Evolutionary conservation across 2,329 filamentous ascomycete genomes (phyloP).

Genomic region (Sarocladium brachiariae): DNA sequence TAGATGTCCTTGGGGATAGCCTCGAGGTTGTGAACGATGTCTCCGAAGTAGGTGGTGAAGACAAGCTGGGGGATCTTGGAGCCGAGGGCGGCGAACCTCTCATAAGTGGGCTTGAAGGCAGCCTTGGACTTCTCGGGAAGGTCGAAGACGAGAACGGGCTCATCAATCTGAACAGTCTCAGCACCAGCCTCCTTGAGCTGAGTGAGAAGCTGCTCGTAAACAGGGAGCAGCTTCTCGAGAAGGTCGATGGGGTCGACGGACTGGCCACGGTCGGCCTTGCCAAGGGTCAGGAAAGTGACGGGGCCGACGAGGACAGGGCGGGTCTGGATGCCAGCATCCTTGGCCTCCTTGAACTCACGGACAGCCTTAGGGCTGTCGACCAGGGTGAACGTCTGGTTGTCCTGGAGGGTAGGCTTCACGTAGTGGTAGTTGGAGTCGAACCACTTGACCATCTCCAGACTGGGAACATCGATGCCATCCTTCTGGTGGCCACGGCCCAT

Average conservation of each 20-base stretch:
- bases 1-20: constrained; percentile 73
- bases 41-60: constrained; percentile 97
- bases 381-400: constrained; percentile 95
- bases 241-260: constrained; percentile 88
- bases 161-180: constrained; percentile 95
- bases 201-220: constrained; percentile 88
- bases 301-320: constrained; percentile 92
- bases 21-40: constrained; percentile 98
- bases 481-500: constrained; percentile 99
- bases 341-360: constrained; percentile 89
- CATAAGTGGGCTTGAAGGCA: constrained; percentile 96
- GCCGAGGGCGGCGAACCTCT: constrained; percentile 73
- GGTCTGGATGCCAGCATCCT: constrained; percentile 89
- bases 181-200: constrained; percentile 95
- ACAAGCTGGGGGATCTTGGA: constrained; percentile 79
- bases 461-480: constrained; percentile 85
- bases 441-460: constrained; percentile 99
- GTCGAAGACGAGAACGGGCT: constrained; percentile 95
- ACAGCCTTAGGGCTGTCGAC: constrained; percentile 85
- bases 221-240: constrained; percentile 84
- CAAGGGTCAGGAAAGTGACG: constrained; percentile 94
- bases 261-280: constrained; percentile 96
- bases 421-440: constrained; percentile 99
- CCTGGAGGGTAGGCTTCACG: constrained; percentile 96
- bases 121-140: constrained; percentile 84